Percentiles rank a stretch among this genome's conserved stretches.
Evolutionary conservation across 306 rosid species (phyloP).

Genomic region (Geum urbanum): DNA sequence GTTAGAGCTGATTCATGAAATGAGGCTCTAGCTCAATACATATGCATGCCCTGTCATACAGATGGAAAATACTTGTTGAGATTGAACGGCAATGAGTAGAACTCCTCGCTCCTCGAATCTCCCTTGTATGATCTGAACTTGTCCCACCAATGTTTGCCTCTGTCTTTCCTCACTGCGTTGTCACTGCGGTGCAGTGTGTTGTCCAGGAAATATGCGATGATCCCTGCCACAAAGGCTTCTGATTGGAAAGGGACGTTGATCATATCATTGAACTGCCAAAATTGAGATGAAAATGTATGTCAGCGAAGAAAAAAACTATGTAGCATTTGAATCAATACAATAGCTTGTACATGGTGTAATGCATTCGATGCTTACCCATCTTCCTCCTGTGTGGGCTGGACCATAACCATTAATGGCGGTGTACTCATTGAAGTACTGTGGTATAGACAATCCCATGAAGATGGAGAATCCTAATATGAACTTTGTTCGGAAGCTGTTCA

Average conservation of each 20-base stretch:
- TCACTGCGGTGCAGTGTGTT: constrained; percentile 76
- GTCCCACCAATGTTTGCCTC: constrained; percentile 99
- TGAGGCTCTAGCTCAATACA: not conserved
- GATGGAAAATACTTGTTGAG: constrained; percentile 96
- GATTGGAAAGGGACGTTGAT: constrained; percentile 88
- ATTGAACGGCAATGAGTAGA: constrained; percentile 89
- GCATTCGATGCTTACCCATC: constrained; percentile 70
- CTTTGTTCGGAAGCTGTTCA: constrained; percentile 86
- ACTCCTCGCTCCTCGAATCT: constrained; percentile 84
- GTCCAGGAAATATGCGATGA: constrained; percentile 78
- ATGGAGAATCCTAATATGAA: constrained; percentile 83
- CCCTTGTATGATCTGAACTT: constrained; percentile 73
- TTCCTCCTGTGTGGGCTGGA: constrained; percentile 76
- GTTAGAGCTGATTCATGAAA: too few species aligned
- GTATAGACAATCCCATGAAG: constrained; percentile 84
- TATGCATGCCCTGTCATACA: constrained; percentile 41
- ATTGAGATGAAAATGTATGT: not conserved
- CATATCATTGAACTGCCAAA: constrained; percentile 84
- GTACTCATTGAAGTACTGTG: constrained; percentile 97
- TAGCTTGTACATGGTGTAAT: constrained; percentile 11
- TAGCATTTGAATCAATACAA: not conserved
- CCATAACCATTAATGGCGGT: constrained; percentile 72
- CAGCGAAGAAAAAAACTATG: constrained; percentile 1
- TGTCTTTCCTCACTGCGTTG: constrained; percentile 57
- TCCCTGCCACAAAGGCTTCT: constrained; percentile 86